phyloP scores from a whole-genome alignment of 441 rosid species.

The Eruca vesicaria region DNA sequence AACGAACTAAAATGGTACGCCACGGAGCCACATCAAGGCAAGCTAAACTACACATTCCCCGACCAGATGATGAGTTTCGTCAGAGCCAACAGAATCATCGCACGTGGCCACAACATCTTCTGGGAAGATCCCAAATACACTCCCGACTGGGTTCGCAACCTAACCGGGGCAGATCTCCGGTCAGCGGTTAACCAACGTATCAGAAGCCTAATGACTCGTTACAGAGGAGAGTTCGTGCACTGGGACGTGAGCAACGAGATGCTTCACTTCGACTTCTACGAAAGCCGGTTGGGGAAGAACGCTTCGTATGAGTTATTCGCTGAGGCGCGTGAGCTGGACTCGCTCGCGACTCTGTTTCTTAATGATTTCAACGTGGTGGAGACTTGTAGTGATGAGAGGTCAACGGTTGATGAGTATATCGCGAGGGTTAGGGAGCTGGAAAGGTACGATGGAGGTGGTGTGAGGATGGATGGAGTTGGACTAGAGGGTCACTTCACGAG shows the following conservation, averaged over 20 bases:
- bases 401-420: conserved; percentile 66
- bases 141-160: conserved; percentile 59
- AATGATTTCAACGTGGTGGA: conserved; percentile 84
- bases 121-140: conserved; percentile 84
- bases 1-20: conserved; percentile 93
- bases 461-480: conserved; percentile 66
- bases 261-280: conserved; percentile 86
- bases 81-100: conserved; percentile 48
- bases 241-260: conserved; percentile 96
- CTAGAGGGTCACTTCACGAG: conserved; percentile 67
- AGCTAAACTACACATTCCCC: conserved; percentile 56
- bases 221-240: conserved; percentile 68
- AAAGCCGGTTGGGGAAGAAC: conserved; percentile 55
- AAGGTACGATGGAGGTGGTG: conserved; percentile 38
- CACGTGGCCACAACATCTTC: conserved; percentile 86
- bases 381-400: conserved; percentile 63
- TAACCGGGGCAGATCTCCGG: conserved; percentile 41
- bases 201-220: conserved; percentile 67
- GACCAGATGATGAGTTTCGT: conserved; percentile 67
- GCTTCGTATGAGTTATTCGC: conserved; percentile 60
- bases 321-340: conserved; percentile 56
- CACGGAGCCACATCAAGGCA: conserved; percentile 67
- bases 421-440: conserved; percentile 53
- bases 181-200: conserved; percentile 58
- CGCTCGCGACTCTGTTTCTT: conserved; percentile 65